Evolutionary conservation across 2,329 filamentous ascomycete species (phyloP).

Genomic region (Aspergillus sp.): DNA sequence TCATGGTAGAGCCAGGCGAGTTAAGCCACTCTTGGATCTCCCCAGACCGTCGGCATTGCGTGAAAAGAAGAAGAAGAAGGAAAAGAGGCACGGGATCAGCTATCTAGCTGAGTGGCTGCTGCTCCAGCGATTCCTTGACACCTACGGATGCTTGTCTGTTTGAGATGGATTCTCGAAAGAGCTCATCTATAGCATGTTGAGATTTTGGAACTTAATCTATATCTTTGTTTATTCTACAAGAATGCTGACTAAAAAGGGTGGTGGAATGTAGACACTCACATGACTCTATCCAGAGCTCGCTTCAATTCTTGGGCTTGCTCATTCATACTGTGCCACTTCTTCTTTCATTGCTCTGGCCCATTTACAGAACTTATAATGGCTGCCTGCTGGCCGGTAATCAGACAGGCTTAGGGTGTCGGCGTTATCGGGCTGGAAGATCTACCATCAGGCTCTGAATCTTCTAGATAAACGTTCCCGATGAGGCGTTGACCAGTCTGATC

Average conservation of each 20-base stretch:
- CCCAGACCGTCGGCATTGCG: neutral
- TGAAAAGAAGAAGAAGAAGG: neutral
- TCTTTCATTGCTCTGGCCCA: neutral
- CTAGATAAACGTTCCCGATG: neutral
- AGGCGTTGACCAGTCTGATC: neutral
- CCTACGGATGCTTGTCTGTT: neutral
- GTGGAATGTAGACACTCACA: neutral
- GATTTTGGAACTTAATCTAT: neutral
- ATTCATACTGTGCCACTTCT: neutral
- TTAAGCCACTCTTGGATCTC: neutral
- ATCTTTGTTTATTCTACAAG: neutral
- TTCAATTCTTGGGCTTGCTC: neutral
- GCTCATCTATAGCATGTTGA: neutral
- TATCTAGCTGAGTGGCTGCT: neutral
- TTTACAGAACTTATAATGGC: neutral
- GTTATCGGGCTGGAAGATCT: neutral
- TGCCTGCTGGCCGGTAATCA: neutral
- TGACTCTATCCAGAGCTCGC: neutral
- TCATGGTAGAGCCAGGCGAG: neutral
- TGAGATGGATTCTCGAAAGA: neutral
- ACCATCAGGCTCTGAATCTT: neutral
- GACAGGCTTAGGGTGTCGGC: neutral
- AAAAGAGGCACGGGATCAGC: neutral
- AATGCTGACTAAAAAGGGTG: too few species aligned
- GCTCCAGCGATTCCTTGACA: neutral